phyloP scores from a whole-genome alignment of 2,329 filamentous ascomycete species.

The Trichoderma polysporum region DNA sequence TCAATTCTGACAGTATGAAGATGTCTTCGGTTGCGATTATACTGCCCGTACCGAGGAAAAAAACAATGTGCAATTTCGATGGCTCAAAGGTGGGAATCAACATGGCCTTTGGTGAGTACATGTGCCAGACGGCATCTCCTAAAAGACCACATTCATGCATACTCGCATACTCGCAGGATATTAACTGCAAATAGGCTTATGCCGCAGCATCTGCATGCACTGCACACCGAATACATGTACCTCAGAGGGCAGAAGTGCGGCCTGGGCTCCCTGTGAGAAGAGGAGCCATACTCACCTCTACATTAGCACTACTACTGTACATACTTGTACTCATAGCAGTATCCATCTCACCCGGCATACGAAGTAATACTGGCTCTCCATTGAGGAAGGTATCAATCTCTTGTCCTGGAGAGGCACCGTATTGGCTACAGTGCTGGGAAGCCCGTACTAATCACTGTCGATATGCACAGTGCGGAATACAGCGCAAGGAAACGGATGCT shows the following conservation, averaged over 20 bases:
- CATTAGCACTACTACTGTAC: no score
- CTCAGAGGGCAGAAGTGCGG: no score
- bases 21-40: neutral
- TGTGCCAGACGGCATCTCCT: neutral
- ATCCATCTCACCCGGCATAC: neutral
- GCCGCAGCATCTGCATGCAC: neutral
- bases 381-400: neutral
- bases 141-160: neutral
- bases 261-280: neutral
- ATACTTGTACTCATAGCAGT: no score
- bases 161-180: neutral
- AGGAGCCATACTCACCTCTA: neutral
- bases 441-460: neutral
- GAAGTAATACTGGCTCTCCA: neutral
- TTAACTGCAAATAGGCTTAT: neutral
- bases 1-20: neutral
- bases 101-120: neutral
- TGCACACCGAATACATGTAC: neutral
- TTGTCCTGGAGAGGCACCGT: neutral
- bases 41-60: neutral
- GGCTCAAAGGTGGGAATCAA: neutral
- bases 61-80: no score
- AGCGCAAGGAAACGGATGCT: neutral
- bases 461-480: neutral
- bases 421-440: neutral